Base-by-base conservation (phyloP, 73 alveolate genomes). In the Paramecium caudatum region DNA sequence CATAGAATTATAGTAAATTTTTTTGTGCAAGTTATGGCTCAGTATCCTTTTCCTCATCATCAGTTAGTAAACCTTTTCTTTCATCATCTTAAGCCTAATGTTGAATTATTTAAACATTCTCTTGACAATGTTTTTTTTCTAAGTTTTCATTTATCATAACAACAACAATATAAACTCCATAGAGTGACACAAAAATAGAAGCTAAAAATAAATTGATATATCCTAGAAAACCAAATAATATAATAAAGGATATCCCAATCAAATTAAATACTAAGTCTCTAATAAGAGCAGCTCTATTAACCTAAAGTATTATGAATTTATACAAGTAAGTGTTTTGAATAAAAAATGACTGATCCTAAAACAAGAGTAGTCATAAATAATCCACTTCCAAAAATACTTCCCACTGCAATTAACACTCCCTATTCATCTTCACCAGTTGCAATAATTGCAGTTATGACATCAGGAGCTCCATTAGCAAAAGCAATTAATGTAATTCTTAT, bases 391-490 rank as follows among this genome's bases (percentile, higher is more conserved):
- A 93, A 82, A 6, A 82, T 90, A 47, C 93, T 90, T 1, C 90
- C 91, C 12, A 82, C 78, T 21, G 91, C 84, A 19, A 78, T 70
- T 32, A 82, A 48, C n/a, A 92, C 69, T 9, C 93, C 93, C 9
- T 65, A 45, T 13, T 86, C 93, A 43, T 63, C 93, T 23, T 55
- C 80, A n/a, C 93, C 90, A 37, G 90, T 81, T 41, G 99, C 99
- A 16, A 96, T 93, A 27, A 98, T 82, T 30, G 99, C 94, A 0
- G 99, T 94, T 46, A 98, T 84, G 15, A 98, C 99, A 92, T 98
- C 99, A 46, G 99, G 98, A 3, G 99, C 99, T 19, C 99, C 99
- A 92, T 97, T 98, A 6, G 99, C 99, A 48, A 98, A 96, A 49
- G 99, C 99, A 43, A 98, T 92, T 9, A 98, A 90, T 7, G 99